Conservation (phyloP, 768 basidiomycete genomes). For the Lactarius psammicola region DNA sequence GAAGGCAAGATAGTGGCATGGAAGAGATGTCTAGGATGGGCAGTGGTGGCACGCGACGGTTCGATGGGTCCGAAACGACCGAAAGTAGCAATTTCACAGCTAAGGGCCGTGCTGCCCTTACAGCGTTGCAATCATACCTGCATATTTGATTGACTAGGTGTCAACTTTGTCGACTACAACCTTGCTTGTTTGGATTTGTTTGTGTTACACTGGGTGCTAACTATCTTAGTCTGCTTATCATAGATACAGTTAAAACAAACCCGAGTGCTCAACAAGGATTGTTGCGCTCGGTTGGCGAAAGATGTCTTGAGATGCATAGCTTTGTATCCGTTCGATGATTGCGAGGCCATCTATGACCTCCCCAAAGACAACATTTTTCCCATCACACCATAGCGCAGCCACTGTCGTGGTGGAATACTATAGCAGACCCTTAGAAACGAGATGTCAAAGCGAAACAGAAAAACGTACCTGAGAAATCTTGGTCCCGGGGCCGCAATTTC, state of each 20-base stretch:
- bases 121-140: too few relatives aligned
- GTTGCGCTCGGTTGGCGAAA: slow-evolving; percentile 27
- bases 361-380: slow-evolving; percentile 70
- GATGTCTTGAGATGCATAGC: slow-evolving; percentile 25
- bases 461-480: slow-evolving; percentile 69
- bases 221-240: too few relatives aligned
- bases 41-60: too few relatives aligned
- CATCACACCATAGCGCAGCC: slow-evolving; percentile 67
- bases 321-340: slow-evolving; percentile 60
- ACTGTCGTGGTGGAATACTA: slow-evolving; percentile 80
- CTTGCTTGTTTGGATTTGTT: too few relatives aligned
- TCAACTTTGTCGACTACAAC: too few relatives aligned
- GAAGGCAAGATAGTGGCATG: too few relatives aligned
- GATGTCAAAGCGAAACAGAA: background rate
- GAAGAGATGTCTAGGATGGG: too few relatives aligned
- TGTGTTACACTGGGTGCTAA: too few relatives aligned
- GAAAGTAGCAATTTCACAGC: too few relatives aligned
- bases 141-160: too few relatives aligned
- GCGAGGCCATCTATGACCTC: slow-evolving; percentile 64
- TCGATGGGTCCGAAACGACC: too few relatives aligned
- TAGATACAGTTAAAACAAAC: slow-evolving; percentile 20
- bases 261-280: slow-evolving; percentile 26
- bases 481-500: slow-evolving; percentile 80
- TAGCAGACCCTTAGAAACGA: background rate
- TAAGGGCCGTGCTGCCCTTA: too few relatives aligned